A percentile compares a stretch with the other conserved stretches of the same genome.
Evolutionary conservation across 208 protist genomes (phyloP).

Genomic region (Crithidia acanthocephali): DNA sequence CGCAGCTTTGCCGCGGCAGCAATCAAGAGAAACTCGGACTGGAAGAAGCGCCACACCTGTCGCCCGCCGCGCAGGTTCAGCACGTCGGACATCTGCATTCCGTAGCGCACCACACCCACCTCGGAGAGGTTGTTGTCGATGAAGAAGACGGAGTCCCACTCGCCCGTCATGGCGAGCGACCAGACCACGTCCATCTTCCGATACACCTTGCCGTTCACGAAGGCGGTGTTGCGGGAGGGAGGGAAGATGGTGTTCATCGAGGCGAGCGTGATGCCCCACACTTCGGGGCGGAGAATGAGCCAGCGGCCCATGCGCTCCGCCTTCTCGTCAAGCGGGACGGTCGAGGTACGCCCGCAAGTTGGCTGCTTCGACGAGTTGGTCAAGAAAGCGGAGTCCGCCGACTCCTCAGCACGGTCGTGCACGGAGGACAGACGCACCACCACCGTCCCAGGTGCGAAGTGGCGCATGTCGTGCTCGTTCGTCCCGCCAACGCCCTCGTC

Average conservation of each 20-base stretch:
- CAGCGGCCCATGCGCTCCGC: constrained; percentile 54
- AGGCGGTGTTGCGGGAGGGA: constrained; percentile 69
- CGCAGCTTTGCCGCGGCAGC: constrained; percentile 54
- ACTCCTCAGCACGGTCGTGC: constrained; percentile 38
- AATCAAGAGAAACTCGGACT: constrained; percentile 65
- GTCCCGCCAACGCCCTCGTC: constrained; percentile 5
- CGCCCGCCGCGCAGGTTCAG: constrained; percentile 45
- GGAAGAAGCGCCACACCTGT: constrained; percentile 60
- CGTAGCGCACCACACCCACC: constrained; percentile 68
- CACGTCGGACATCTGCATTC: constrained; percentile 60
- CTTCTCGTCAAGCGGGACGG: constrained; percentile 31
- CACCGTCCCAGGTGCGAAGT: constrained; percentile 39
- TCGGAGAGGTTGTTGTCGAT: constrained; percentile 89
- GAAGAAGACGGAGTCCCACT: constrained; percentile 87
- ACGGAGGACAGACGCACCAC: constrained; percentile 65
- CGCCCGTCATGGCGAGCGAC: constrained; percentile 71
- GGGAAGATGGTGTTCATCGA: constrained; percentile 65
- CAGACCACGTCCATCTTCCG: constrained; percentile 87
- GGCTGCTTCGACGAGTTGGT: constrained; percentile 18
- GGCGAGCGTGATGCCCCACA: constrained; percentile 81
- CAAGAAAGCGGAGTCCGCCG: constrained; percentile 47
- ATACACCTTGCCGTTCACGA: constrained; percentile 76
- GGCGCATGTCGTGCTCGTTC: constrained; percentile 24
- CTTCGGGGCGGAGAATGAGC: constrained; percentile 71
- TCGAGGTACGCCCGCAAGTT: constrained; percentile 29